These are phyloP conservation scores for Backusella parvicylindrica DNA, from an alignment of 192 early-diverging fungal species.

Conservation along the genomic window DNA sequence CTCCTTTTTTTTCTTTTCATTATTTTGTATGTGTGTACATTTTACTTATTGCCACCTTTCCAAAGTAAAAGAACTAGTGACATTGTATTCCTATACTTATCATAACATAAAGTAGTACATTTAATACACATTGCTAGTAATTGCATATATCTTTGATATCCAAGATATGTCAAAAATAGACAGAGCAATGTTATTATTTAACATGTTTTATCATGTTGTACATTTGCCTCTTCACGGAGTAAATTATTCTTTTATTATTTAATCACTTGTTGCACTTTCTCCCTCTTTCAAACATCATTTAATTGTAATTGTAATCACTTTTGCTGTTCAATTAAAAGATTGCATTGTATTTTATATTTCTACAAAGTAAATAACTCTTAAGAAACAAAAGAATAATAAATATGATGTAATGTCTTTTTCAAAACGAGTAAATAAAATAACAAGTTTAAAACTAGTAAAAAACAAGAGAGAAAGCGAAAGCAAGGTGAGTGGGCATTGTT, in stretches of 20 bases:
- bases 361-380: not conserved
- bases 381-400: not conserved
- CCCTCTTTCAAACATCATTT: not conserved
- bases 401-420: not conserved
- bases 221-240: not conserved
- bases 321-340: not conserved
- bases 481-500: too few relatives aligned
- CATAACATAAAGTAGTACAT: not conserved
- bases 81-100: not conserved
- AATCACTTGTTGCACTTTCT: not conserved
- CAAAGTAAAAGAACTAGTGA: not conserved
- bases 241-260: not conserved
- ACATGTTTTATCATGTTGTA: not conserved
- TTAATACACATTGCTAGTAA: not conserved
- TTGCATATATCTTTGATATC: not conserved
- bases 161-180: not conserved
- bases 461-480: not conserved
- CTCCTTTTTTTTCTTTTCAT: not conserved
- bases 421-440: not conserved
- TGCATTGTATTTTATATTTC: not conserved
- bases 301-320: not conserved
- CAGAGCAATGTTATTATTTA: not conserved
- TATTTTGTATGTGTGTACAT: not conserved
- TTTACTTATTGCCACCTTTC: not conserved
- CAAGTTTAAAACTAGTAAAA: not conserved